A percentile compares a stretch with the other conserved stretches of the same genome.
Conservation (phyloP, 2,329 filamentous ascomycete genomes). For the Blumeria graminis region DNA sequence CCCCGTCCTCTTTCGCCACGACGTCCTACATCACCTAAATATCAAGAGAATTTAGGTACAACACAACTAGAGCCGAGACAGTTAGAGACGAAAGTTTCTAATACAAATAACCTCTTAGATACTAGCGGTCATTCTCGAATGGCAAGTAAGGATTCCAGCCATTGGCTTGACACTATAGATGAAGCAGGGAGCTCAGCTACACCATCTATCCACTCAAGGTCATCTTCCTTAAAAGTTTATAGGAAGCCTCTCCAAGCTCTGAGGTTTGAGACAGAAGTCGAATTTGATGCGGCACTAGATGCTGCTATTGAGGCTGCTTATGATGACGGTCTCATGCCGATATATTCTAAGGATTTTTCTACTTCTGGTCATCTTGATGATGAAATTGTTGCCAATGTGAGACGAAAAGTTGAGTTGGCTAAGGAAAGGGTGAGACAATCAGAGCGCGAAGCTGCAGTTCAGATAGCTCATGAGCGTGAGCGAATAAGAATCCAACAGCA, state of each 20-base stretch:
- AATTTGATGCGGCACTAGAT: constrained; percentile 84
- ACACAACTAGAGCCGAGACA: no score
- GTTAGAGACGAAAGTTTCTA: constrained; percentile 4
- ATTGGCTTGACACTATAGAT: constrained; percentile 85
- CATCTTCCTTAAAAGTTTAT: constrained; percentile 42
- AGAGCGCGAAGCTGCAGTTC: constrained; percentile 42
- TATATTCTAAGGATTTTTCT: constrained; percentile 18
- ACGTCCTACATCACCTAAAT: constrained; percentile 25
- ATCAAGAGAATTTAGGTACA: constrained; percentile 9
- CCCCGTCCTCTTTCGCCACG: constrained; percentile 48
- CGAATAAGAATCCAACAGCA: constrained; percentile 18
- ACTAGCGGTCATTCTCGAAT: constrained; percentile 25
- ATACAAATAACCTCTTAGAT: constrained; percentile 15
- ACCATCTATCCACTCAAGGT: constrained; percentile 60
- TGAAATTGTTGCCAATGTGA: constrained; percentile 27
- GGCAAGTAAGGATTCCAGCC: constrained; percentile 57
- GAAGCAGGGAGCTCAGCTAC: constrained; percentile 62
- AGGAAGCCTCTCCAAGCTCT: constrained; percentile 43
- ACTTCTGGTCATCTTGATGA: constrained; percentile 18
- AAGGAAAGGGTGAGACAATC: constrained; percentile 53
- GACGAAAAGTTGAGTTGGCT: constrained; percentile 47
- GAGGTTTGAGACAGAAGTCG: constrained; percentile 58
- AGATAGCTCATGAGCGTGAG: constrained; percentile 35
- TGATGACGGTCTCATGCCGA: constrained; percentile 68
- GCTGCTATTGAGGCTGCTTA: constrained; percentile 92